Evolutionary conservation across 495 filamentous ascomycete genomes (phyloP).

Genomic region (Aspergillus taichungensis): DNA sequence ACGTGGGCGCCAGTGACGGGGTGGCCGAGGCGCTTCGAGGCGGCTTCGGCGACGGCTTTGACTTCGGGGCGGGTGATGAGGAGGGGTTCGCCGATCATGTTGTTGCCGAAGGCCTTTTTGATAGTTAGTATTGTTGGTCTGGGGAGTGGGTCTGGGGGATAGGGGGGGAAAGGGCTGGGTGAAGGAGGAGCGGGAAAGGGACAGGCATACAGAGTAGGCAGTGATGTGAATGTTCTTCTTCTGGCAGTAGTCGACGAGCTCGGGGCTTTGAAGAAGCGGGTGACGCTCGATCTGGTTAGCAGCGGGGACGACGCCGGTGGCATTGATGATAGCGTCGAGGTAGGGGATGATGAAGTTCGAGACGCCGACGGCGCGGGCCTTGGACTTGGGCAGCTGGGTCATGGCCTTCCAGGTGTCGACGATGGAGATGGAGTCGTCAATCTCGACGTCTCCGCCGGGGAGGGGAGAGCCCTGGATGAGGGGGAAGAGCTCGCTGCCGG

Average conservation of each 20-base stretch:
- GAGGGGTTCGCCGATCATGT: constrained; percentile 33
- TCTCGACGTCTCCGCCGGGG: constrained; percentile 31
- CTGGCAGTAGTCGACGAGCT: constrained; percentile 35
- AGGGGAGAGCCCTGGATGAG: constrained; percentile 25
- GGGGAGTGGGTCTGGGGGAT: neutral
- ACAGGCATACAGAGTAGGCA: constrained; percentile 39
- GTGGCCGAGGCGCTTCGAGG: constrained; percentile 29
- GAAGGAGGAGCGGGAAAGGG: neutral
- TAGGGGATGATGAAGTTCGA: constrained; percentile 41
- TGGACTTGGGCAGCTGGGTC: constrained; percentile 43
- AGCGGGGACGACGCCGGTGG: constrained; percentile 37
- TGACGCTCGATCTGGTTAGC: constrained; percentile 46
- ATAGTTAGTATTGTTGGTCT: constrained; percentile 6
- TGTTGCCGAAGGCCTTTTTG: constrained; percentile 40
- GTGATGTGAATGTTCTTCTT: constrained; percentile 42
- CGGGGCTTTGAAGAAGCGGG: constrained; percentile 37
- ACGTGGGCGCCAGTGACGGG: constrained; percentile 34
- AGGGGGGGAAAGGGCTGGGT: neutral
- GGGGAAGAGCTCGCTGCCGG: constrained; percentile 36
- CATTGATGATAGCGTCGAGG: constrained; percentile 43
- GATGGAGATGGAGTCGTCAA: constrained; percentile 40
- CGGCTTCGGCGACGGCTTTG: constrained; percentile 36
- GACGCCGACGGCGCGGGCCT: constrained; percentile 42
- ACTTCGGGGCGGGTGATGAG: constrained; percentile 36
- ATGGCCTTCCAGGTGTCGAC: constrained; percentile 46